phyloP scores from a whole-genome alignment of 2,329 filamentous ascomycete genomes.

The Trichophyton rubrum region DNA sequence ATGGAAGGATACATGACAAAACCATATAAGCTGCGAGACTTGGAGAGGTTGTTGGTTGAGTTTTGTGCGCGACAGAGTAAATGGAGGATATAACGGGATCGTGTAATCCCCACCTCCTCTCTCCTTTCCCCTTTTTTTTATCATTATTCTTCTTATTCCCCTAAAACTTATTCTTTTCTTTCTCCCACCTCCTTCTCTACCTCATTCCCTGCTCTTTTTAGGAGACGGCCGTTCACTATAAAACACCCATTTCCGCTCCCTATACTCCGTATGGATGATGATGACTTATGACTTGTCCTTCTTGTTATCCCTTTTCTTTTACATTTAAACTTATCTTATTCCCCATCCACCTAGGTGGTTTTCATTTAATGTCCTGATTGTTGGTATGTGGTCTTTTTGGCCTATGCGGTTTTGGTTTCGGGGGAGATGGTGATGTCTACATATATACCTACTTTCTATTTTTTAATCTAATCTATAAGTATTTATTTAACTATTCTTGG shows the following conservation, averaged over 20 bases:
- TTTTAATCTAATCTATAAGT: neutral
- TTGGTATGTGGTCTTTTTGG: neutral
- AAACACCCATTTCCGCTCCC: neutral
- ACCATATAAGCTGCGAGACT: conserved; percentile 50
- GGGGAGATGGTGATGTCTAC: neutral
- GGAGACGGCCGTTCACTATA: neutral
- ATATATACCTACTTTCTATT: conserved; percentile 1
- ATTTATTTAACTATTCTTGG: neutral
- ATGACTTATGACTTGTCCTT: neutral
- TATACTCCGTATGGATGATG: neutral
- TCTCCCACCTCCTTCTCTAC: too few relatives aligned
- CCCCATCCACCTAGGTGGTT: neutral
- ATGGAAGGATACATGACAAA: conserved; percentile 60
- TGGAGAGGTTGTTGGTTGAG: conserved; percentile 47
- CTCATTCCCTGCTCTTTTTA: too few relatives aligned
- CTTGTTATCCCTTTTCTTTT: neutral
- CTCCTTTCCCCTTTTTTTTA: neutral
- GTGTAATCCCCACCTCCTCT: too few relatives aligned
- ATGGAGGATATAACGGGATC: neutral
- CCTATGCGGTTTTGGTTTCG: neutral
- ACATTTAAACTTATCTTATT: neutral
- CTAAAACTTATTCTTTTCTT: neutral
- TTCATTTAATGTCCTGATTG: neutral
- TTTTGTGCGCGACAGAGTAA: conserved; percentile 24
- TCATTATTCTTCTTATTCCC: neutral